phyloP scores from a whole-genome alignment of 139 green algal genomes.

The Tetratostichococcus sp. region DNA sequence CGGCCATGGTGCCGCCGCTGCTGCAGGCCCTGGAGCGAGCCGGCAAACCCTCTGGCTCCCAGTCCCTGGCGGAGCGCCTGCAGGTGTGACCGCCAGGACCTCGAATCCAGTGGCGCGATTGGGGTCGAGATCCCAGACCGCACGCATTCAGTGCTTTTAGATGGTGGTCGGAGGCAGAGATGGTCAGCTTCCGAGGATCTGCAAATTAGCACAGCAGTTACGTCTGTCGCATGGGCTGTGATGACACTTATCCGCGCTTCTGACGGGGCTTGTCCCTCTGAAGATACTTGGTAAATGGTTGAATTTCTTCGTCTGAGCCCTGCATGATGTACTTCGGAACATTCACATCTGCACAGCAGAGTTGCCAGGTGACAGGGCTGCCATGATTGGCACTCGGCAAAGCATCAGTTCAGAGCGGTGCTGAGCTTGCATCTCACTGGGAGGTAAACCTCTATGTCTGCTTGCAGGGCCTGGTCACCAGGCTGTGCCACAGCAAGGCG shows the following conservation, averaged over 20 bases:
- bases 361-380: too few relatives aligned
- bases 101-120: background rate
- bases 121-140: too few relatives aligned
- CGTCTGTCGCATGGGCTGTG: background rate
- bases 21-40: conserved; percentile 34
- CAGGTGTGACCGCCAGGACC: background rate
- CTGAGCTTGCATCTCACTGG: too few relatives aligned
- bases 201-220: too few relatives aligned
- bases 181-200: too few relatives aligned
- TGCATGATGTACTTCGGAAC: too few relatives aligned
- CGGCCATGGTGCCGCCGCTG: conserved; percentile 39
- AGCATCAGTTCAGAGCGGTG: too few relatives aligned
- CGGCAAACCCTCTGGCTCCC: conserved; percentile 17
- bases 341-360: too few relatives aligned
- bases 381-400: too few relatives aligned
- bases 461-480: background rate
- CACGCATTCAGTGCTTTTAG: too few relatives aligned
- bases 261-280: background rate
- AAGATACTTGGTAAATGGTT: background rate
- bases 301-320: conserved; percentile 1
- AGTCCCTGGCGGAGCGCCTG: conserved; percentile 49
- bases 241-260: background rate
- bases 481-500: background rate
- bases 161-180: too few relatives aligned
- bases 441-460: too few relatives aligned